Base-by-base conservation (phyloP, 257 asterid species). In the Nyctanthes arbortristis region DNA sequence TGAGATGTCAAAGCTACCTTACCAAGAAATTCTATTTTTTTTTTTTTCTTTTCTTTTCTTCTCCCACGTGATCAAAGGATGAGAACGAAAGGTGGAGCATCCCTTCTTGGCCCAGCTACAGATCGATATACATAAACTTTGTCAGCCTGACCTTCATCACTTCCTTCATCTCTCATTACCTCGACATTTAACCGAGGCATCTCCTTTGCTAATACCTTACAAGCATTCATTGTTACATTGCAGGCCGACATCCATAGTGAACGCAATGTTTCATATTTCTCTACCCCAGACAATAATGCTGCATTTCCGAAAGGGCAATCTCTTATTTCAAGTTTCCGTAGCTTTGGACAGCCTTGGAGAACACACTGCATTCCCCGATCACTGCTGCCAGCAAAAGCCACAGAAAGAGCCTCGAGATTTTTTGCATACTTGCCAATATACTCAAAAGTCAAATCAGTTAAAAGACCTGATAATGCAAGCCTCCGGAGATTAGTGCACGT, bases 301-400 rank as follows among this genome's bases (percentile, higher is more conserved):
- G 28, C 31, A 3, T 72, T 76, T 5, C 81, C 75, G 62, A 77
- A 77, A 10, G 78, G 78, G 43, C 72, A 64, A 70, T 75, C 80
- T 70, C 76, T 75, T 57, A 66, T 91, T 82, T 91, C 97, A 8
- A 91, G 93, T 84, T 89, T 91, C 79, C 96, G 82, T 71, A 91
- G 82, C 85, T 87, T 91, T 16, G 93, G 84, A 54, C 96, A 91
- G 57, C 97, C 96, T 12, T 74, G 82, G 1, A 77, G 70, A 59
- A 77, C 77, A 40, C 45, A 70, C 45, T 77, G 77, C 64, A 77
- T 72, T 33, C 74, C 77, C 43, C 57, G 24, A 62, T 77, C 81
- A 54, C 74, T 55, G 8, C 69, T 72, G 33, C 81, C 81, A 28
- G 72, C 81, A 72, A 77, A 75, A 8, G 80, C 80, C 13, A 75